These are phyloP conservation scores for Alternaria arbusti DNA, from an alignment of 2,329 filamentous ascomycete species.

Conservation along the genomic window DNA sequence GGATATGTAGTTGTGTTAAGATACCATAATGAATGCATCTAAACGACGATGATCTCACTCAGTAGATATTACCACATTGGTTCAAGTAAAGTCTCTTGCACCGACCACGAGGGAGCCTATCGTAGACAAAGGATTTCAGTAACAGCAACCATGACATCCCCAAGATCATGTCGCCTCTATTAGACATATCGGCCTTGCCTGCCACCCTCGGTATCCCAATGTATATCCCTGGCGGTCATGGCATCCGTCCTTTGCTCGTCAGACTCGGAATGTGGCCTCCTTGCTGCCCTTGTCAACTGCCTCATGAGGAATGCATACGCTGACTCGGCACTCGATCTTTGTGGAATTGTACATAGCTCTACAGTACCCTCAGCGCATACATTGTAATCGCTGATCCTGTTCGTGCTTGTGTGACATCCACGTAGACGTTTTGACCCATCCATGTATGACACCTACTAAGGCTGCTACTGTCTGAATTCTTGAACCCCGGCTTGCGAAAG, in stretches of 20 bases:
- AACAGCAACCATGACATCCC: background rate
- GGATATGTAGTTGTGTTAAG: background rate
- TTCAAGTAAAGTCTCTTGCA: background rate
- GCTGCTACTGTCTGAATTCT: rapidly evolving
- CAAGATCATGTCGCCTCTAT: background rate
- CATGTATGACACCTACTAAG: background rate
- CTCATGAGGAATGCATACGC: background rate
- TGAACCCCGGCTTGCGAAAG: background rate
- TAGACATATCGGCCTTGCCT: background rate
- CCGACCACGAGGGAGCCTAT: background rate
- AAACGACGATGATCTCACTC: background rate
- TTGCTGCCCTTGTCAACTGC: background rate
- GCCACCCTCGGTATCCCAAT: background rate
- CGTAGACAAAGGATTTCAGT: background rate
- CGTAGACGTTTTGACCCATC: background rate
- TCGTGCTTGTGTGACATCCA: background rate
- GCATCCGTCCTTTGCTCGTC: background rate
- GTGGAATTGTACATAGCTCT: background rate
- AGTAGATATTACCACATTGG: background rate
- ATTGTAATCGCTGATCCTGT: background rate
- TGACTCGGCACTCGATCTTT: background rate
- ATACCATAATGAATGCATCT: background rate
- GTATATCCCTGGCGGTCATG: background rate
- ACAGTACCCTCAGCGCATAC: no score
- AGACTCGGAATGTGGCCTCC: background rate